A percentile compares a stretch with the other conserved stretches of the same genome.
Evolutionary conservation across 225 moss, liverwort and hornwort species (phyloP).

Genomic region (Bryoerythrophyllum caledonicum): DNA sequence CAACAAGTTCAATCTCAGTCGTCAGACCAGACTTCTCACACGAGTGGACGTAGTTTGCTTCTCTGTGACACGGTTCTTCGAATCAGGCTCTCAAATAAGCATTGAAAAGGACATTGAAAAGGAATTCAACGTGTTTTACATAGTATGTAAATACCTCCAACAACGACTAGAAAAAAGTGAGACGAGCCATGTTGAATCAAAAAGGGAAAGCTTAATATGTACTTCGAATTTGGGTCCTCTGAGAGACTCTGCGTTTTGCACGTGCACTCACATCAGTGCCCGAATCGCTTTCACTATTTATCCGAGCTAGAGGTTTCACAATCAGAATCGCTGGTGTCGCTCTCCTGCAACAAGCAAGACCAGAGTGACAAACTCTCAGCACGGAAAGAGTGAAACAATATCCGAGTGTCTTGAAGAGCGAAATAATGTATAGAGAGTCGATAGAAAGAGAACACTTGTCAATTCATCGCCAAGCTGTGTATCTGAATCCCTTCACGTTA

Average conservation of each 20-base stretch:
- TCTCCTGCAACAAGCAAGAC: slow-evolving; percentile 56
- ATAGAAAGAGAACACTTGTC: too few species aligned
- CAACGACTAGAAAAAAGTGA: slow-evolving; percentile 3
- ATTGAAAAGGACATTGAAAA: neutral
- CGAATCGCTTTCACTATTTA: slow-evolving; percentile 59
- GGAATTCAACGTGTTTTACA: neutral
- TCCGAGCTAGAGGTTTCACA: slow-evolving; percentile 66
- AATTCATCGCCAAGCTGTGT: slow-evolving; percentile 10
- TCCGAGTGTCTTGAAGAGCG: too few species aligned
- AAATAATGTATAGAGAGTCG: too few species aligned
- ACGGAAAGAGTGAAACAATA: neutral
- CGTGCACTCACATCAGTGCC: slow-evolving; percentile 62
- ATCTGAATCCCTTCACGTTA: slow-evolving; percentile 19
- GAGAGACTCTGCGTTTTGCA: slow-evolving; percentile 38
- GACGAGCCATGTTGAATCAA: neutral
- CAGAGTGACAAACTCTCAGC: neutral
- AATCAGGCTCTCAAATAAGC: slow-evolving; percentile 1
- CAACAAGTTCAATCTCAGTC: slow-evolving; percentile 31
- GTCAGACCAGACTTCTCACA: slow-evolving; percentile 43
- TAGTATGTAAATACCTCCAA: neutral
- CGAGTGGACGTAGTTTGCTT: slow-evolving; percentile 30
- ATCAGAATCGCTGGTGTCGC: slow-evolving; percentile 63
- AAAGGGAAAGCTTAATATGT: neutral
- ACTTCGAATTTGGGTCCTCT: slow-evolving; percentile 42
- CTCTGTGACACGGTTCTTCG: slow-evolving; percentile 27